Percentiles rank a stretch among this genome's conserved stretches.
Conservation (phyloP, 345 rosid genomes). For the Boechera retrofracta region DNA sequence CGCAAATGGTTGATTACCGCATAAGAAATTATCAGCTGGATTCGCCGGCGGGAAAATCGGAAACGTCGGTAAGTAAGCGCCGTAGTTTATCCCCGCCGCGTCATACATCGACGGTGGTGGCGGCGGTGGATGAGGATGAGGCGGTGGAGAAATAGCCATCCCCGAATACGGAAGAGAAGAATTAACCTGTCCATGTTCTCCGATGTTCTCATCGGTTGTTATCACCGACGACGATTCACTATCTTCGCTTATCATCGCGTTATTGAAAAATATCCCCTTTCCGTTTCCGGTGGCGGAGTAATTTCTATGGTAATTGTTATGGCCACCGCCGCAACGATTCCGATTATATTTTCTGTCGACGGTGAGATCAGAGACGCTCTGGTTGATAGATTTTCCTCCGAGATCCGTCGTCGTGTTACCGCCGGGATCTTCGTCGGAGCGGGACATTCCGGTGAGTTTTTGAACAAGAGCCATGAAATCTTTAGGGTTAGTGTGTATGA, state of each 20-base stretch:
- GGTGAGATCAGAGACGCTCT: slow-evolving; percentile 27
- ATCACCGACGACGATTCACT: slow-evolving; percentile 76
- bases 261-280: slow-evolving; percentile 30
- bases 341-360: slow-evolving; percentile 28
- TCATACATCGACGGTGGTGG: slow-evolving; percentile 25
- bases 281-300: slow-evolving; percentile 18
- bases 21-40: slow-evolving; percentile 50
- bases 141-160: slow-evolving; percentile 26
- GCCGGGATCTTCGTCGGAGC: slow-evolving; percentile 49
- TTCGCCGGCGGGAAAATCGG: slow-evolving; percentile 54
- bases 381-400: slow-evolving; percentile 19
- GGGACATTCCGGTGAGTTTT: slow-evolving; percentile 83
- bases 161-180: slow-evolving; percentile 47
- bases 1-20: slow-evolving; percentile 53
- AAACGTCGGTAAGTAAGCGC: slow-evolving; percentile 47
- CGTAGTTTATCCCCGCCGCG: slow-evolving; percentile 36
- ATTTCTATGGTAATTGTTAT: slow-evolving; percentile 15
- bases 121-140: slow-evolving; percentile 1
- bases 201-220: slow-evolving; percentile 62
- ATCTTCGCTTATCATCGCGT: slow-evolving; percentile 48
- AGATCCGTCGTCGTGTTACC: background rate
- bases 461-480: slow-evolving; percentile 95
- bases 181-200: slow-evolving; percentile 54
- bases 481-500: slow-evolving; percentile 83
- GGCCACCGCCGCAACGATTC: background rate